These are phyloP conservation scores for Sclerotinia glacialis DNA, from an alignment of 2,329 filamentous ascomycete genomes.

Conservation along the genomic window DNA sequence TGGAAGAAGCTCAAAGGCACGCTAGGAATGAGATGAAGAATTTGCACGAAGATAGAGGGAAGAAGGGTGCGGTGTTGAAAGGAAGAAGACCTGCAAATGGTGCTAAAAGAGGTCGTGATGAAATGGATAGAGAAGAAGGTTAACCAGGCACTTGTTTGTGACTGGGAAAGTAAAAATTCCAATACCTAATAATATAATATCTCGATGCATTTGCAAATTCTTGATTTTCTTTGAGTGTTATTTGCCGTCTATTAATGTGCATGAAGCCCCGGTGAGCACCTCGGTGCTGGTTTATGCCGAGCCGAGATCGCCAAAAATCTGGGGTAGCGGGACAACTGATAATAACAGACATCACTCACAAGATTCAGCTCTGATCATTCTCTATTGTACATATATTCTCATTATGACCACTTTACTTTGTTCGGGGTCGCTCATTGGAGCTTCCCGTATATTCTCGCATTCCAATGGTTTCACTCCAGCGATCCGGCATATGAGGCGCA, in stretches of 20 bases:
- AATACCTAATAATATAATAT: constrained; percentile 16
- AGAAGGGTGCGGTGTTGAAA: constrained; percentile 45
- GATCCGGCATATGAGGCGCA: constrained; percentile 23
- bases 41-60: constrained; percentile 64
- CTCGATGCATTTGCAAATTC: background rate
- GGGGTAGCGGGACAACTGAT: constrained; percentile 24
- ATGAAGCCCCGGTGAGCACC: background rate
- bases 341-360: constrained; percentile 1
- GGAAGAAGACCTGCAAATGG: constrained; percentile 49
- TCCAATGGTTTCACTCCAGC: constrained; percentile 27
- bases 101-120: constrained; percentile 52
- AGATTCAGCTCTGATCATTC: constrained; percentile 3
- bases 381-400: constrained; percentile 1
- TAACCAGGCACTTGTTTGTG: constrained; percentile 23
- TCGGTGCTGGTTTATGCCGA: constrained; percentile 7
- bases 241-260: background rate
- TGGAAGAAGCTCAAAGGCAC: constrained; percentile 79
- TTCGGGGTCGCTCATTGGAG: constrained; percentile 26
- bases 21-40: constrained; percentile 80
- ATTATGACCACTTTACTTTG: constrained; percentile 26
- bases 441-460: constrained; percentile 26
- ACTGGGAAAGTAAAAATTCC: background rate
- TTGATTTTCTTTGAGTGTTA: background rate
- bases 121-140: constrained; percentile 41
- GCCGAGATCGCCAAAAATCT: constrained; percentile 22